Evolutionary conservation across 2,329 filamentous ascomycete species (phyloP), one percentile per base, ranked within the genome.

Genomic region (Aureobasidium leucospermi): DNA sequence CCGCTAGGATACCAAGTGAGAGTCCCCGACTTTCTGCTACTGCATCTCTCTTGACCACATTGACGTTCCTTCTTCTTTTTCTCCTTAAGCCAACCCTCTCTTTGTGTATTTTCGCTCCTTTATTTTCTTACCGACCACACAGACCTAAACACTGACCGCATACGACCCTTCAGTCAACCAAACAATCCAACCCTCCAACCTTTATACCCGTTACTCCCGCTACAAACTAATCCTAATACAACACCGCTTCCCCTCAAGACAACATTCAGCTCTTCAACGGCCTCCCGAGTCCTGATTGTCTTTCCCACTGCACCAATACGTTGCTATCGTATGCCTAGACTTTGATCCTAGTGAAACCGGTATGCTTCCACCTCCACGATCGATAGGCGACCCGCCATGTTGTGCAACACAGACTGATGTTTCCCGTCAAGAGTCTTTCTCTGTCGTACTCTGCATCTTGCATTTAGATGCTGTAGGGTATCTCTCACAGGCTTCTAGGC

Each of bases 161-260:
- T 56, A 45, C 59, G 23, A 56, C 28, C 23, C 52, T 23, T 42
- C 52, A 56, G 19, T 53, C 57, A 28, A 36, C 38, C 57, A 23
- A 55, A 43, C 51, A 55, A 23, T 56, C 34, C 31, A 34, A 39
- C 32, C 46, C 39, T n/a, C 52, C 32, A 43, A 43, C 53, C 32
- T n/a, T 47, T 38, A 57, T 46, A 52, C 32, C 51, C 59, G 52
- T 61, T 58, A 46, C 31, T 41, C 45, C 46, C 45, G 46, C 46
- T 42, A 38, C 55, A 39, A 46, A 36, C 59, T 61, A 61, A 61
- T 61, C 59, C 46, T 61, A 61, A 61, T 61, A 43, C 49, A 45
- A 16, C 51, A 28, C 39, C 8, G 31, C 43, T 49, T 51, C 43
- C 43, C 53, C 59, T 45, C 43, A 43, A 32, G 39, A 57, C 52